Conservation (phyloP, 192 early-diverging fungal species). For the Backusella macrospora region DNA sequence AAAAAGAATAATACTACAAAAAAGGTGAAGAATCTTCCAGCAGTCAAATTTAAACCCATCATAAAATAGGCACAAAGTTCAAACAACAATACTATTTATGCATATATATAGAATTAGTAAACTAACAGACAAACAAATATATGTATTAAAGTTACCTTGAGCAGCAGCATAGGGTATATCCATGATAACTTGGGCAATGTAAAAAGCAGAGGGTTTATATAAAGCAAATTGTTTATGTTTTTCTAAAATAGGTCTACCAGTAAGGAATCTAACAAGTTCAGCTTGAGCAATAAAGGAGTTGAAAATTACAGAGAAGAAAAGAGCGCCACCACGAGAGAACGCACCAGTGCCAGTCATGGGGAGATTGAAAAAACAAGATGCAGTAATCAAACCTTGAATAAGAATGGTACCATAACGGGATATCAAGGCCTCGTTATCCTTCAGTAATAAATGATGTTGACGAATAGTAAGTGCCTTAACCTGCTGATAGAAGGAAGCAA, state of each 20-base stretch:
- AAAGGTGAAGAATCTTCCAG: constrained; percentile 60
- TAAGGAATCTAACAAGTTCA: constrained; percentile 71
- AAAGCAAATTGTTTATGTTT: constrained; percentile 81
- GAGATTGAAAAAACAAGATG: constrained; percentile 66
- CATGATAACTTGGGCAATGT: constrained; percentile 54
- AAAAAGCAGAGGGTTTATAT: constrained; percentile 62
- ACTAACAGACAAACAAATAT: not conserved
- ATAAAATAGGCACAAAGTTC: constrained; percentile 63
- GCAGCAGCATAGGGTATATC: constrained; percentile 54
- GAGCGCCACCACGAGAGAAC: constrained; percentile 76
- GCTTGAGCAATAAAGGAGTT: constrained; percentile 65
- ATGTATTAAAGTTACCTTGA: constrained; percentile 30
- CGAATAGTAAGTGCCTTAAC: constrained; percentile 60
- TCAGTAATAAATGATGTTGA: constrained; percentile 63
- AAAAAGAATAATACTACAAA: constrained; percentile 55
- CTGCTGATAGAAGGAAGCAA: constrained; percentile 66
- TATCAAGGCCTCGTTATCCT: constrained; percentile 52
- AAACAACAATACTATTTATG: constrained; percentile 58
- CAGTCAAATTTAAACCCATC: constrained; percentile 35
- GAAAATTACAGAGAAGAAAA: constrained; percentile 67
- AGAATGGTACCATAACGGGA: constrained; percentile 55
- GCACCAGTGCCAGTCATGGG: constrained; percentile 62
- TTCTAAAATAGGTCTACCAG: constrained; percentile 70
- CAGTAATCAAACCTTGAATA: constrained; percentile 72
- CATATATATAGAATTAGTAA: not conserved